phyloP scores from a whole-genome alignment of 1,284 basidiomycete species.

The Trichosporon sp. region DNA sequence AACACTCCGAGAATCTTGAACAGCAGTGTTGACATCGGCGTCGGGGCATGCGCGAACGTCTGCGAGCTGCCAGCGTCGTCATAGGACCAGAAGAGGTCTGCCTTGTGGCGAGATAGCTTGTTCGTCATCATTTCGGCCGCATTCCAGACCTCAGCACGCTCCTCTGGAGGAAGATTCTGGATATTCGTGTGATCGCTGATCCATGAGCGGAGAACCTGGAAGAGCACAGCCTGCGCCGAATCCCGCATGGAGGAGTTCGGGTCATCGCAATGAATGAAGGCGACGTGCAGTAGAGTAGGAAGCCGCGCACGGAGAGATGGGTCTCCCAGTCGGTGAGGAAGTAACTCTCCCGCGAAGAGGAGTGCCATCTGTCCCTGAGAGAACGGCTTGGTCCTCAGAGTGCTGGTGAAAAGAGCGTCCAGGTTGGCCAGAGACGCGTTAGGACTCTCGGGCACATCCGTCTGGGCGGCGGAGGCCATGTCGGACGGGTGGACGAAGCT shows the following conservation, averaged over 20 bases:
- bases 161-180: conserved; percentile 18
- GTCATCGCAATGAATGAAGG: conserved; percentile 81
- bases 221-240: conserved; percentile 67
- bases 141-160: conserved; percentile 29
- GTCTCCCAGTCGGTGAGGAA: conserved; percentile 73
- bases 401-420: conserved; percentile 40
- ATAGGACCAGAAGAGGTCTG: conserved; percentile 64
- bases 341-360: conserved; percentile 76
- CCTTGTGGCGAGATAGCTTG: conserved; percentile 47
- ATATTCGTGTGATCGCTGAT: conserved; percentile 51
- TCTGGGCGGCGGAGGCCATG: conserved; percentile 66
- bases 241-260: conserved; percentile 64
- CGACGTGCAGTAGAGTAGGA: conserved; percentile 70
- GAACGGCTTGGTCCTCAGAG: conserved; percentile 46
- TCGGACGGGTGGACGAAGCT: conserved; percentile 75
- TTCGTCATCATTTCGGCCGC: conserved; percentile 58
- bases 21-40: conserved; percentile 69
- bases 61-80: conserved; percentile 55
- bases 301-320: conserved; percentile 59
- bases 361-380: conserved; percentile 83
- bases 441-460: conserved; percentile 67
- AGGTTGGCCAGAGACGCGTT: conserved; percentile 47
- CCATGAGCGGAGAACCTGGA: conserved; percentile 75
- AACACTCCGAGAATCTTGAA: conserved; percentile 65
- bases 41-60: conserved; percentile 46